Conservation (phyloP, 1,284 basidiomycete species). For the Apiotrichum sp. region DNA sequence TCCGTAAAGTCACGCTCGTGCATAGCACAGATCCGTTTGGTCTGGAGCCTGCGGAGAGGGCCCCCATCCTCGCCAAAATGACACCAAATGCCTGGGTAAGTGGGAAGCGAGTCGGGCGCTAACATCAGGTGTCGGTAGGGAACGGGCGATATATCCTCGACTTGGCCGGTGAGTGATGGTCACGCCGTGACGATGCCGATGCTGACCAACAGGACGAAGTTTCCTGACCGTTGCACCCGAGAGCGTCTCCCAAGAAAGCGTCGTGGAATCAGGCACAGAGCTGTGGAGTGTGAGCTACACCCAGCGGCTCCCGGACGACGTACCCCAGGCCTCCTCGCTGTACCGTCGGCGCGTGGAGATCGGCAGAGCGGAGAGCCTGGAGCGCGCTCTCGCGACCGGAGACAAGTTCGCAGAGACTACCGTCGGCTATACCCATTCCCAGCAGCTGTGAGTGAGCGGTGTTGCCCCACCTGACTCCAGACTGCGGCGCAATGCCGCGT, state of each 20-base stretch:
- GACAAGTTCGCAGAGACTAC: slow-evolving; percentile 28
- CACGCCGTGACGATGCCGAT: not conserved
- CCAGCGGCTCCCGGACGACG: slow-evolving; percentile 18
- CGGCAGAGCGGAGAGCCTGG: slow-evolving; percentile 27
- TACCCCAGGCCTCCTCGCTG: slow-evolving; percentile 10
- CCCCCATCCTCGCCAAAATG: slow-evolving; percentile 47
- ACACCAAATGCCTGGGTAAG: slow-evolving; percentile 50
- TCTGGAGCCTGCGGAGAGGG: slow-evolving; percentile 14
- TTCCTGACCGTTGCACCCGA: not conserved
- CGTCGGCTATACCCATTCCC: too few species aligned
- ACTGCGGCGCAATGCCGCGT: slow-evolving; percentile 60
- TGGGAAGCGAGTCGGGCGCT: not conserved
- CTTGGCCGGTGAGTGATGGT: slow-evolving; percentile 53
- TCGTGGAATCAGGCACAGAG: not conserved
- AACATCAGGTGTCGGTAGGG: slow-evolving; percentile 49
- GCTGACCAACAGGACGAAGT: not conserved
- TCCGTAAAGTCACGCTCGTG: not conserved
- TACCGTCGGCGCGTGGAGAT: slow-evolving; percentile 16
- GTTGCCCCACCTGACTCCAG: slow-evolving; percentile 44
- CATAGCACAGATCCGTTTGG: slow-evolving; percentile 13
- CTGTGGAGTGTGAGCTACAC: slow-evolving; percentile 24
- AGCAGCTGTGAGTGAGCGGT: too few species aligned
- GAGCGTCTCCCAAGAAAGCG: too few species aligned
- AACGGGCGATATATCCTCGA: slow-evolving; percentile 69
- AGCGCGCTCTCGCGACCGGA: slow-evolving; percentile 47